These are phyloP conservation scores for Geosmithia flava DNA, from an alignment of 2,329 filamentous ascomycete species.

Conservation along the genomic window DNA sequence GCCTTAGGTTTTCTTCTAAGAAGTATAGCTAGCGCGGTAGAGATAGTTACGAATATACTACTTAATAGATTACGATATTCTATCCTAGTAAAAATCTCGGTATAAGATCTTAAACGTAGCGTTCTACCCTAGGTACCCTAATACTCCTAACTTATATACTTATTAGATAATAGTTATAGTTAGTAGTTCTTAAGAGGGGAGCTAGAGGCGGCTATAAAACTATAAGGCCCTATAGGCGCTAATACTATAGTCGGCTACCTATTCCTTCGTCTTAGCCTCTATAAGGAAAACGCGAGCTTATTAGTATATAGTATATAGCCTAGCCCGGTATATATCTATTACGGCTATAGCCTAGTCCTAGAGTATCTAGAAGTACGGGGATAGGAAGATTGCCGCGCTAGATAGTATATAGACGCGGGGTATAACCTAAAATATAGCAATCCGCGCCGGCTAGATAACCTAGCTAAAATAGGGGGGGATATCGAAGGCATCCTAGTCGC, in stretches of 20 bases:
- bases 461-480: neutral
- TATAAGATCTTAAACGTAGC: neutral
- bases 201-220: neutral
- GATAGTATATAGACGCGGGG: neutral
- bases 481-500: neutral
- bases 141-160: neutral
- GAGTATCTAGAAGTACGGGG: neutral
- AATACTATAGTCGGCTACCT: neutral
- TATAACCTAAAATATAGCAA: neutral
- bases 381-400: neutral
- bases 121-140: neutral
- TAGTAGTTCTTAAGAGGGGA: neutral
- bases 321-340: no score
- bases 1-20: neutral
- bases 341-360: no score
- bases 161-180: neutral
- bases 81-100: neutral
- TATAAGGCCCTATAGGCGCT: neutral
- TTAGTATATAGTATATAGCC: no score
- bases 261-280: neutral
- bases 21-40: neutral
- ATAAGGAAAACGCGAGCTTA: neutral
- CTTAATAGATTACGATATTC: neutral
- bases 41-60: neutral
- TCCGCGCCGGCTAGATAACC: neutral